Evolutionary conservation across 2,329 filamentous ascomycete genomes (phyloP), one percentile per base, ranked within the genome.

Genomic region (Didymella pinodella): DNA sequence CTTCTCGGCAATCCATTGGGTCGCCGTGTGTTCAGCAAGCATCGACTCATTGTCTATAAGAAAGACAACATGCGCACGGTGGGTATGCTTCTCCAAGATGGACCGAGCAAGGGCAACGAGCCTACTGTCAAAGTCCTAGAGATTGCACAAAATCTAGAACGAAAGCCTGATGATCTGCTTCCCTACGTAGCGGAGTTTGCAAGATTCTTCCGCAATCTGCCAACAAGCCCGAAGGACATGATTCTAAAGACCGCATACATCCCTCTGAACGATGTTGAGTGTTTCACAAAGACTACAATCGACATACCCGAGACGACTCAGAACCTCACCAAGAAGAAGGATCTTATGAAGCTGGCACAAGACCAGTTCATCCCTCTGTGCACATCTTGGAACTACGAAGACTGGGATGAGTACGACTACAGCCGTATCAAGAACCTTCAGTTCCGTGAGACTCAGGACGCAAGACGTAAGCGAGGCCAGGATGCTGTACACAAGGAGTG

Each of bases 351-450:
- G 53, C 80, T 84, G 50, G 91, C 90, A 1, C 88, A 90, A 64
- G 86, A 88, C 41, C 86, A 89, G 56, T 83, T 98, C 32, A 78
- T 86, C 16, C 83, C 86, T 25, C 80, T 94, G 16, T 93, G 89
- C 73, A 83, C 83, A 45, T 87, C 87, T 0, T 98, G 94, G 93
- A 83, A 84, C 6, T 86, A 86, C 38, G 81, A 88, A 43, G 82
- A 86, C 26, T 98, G 93, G 90, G 86, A 93, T 55, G 95, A 99
- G 78, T 83, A 92, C 56, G 91, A 96, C 67, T 90, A 95, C 79
- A 82, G 83, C 46, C 90, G 89, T 70, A 88, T 98, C 74, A 94
- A 91, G 75, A 93, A 93, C 71, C 81, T 99, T 69, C 85, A 88
- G 48, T 82, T 97, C 56, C 88, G 93, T 61, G 92, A 96, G 67